Conservation (phyloP, 768 basidiomycete genomes). For the Suillus brevipes region DNA sequence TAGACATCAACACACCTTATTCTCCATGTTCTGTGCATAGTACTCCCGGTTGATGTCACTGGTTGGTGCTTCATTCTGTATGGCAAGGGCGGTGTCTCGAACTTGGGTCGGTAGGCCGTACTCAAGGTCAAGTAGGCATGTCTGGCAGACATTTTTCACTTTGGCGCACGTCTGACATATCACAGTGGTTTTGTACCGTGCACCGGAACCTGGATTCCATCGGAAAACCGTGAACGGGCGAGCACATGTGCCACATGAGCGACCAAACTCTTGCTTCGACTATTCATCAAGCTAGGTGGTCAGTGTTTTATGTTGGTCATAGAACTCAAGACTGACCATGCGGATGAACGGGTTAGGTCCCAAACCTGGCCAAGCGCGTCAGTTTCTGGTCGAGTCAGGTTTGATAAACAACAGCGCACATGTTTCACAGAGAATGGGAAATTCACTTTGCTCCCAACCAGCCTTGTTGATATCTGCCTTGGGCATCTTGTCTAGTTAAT, state of each 20-base stretch:
- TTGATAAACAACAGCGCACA: constrained; percentile 48
- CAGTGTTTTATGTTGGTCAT: constrained; percentile 7
- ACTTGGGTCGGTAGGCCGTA: constrained; percentile 97
- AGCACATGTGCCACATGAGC: constrained; percentile 96
- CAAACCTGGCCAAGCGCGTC: not conserved
- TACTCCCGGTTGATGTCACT: constrained; percentile 98
- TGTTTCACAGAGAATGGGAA: constrained; percentile 92
- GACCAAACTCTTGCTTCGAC: constrained; percentile 97
- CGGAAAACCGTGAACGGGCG: constrained; percentile 96
- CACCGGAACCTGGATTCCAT: constrained; percentile 95
- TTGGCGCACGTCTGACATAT: constrained; percentile 98
- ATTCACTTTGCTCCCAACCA: constrained; percentile 92
- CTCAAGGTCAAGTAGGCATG: constrained; percentile 94
- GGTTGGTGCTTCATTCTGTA: constrained; percentile 86
- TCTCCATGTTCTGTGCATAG: constrained; percentile 90
- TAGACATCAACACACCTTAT: constrained; percentile 50
- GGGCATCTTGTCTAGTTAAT: constrained; percentile 47
- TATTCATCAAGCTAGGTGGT: constrained; percentile 30
- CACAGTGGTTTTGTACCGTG: constrained; percentile 95
- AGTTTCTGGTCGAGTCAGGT: not conserved
- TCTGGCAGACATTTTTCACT: constrained; percentile 96
- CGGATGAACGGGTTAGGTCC: constrained; percentile 80
- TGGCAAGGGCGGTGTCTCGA: constrained; percentile 88
- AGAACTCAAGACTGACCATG: constrained; percentile 61
- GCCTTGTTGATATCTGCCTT: constrained; percentile 96